Base-by-base conservation (phyloP, 805 yeast genomes). In the Candida argentea region DNA sequence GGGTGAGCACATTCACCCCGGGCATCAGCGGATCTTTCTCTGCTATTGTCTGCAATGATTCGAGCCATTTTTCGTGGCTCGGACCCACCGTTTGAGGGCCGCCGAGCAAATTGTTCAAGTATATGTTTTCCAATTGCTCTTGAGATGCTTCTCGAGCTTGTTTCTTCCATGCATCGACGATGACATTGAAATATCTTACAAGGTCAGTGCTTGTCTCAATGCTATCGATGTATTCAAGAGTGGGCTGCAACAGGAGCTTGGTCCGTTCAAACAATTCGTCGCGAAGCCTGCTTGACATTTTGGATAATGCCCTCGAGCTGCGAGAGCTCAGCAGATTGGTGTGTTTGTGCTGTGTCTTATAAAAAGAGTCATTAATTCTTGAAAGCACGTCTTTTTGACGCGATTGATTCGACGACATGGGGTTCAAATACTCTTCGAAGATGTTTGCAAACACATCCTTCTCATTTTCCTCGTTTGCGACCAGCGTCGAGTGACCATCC, bases 1-100 rank as follows among this genome's bases (percentile, higher is more conserved):
- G 36, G 1, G 67, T 56, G 18, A 50, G 39, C 8, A 40, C 51
- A 27, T 59, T 58, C 22, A 57, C 32, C 1, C 35, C 26, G 2
- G 65, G 65, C 2, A 24, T 20, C 6, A 31, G 26, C 2, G 61
- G 56, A 7, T 24, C 14, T 7, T 30, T 24, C 17, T 18, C 27
- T n/a, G 53, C 40, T 20, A 30, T 27, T 4, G 22, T 15, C 4
- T 29, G 24, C 6, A 51, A 35, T 9, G 30, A 29, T 1, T 36
- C 38, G 14, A 54, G 35, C 8, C 50, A 32, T 12, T 34, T 35
- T 11, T 36, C 36, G 32, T 52, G 55, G 11, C 34, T 35, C 3
- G 20, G 32, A 6, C 40, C 27, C 29, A 42, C 40, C 6, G 31
- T 37, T 6, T 16, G 25, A n/a, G 30, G 24, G 3, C 32, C 22